Evolutionary conservation across 352 stramenopile species (phyloP).

Genomic region (Elongisporangium anandrum): DNA sequence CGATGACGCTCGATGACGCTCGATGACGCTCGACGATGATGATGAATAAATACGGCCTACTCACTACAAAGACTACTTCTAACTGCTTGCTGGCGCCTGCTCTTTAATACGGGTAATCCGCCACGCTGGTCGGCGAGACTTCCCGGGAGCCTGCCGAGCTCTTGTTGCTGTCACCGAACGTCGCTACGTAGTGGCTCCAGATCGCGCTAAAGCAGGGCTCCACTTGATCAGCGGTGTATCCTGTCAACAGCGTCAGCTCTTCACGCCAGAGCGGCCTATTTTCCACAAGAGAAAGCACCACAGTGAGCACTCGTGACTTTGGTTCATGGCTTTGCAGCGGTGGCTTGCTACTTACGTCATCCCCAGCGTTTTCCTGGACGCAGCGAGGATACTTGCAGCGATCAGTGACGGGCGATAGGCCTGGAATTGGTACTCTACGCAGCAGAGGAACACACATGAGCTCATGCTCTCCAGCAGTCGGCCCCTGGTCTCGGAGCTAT

Average conservation of each 20-base stretch:
- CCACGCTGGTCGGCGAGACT: slow-evolving; percentile 68
- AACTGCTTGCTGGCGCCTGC: neutral
- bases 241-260: slow-evolving; percentile 74
- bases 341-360: slow-evolving; percentile 33
- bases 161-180: slow-evolving; percentile 73
- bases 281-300: neutral
- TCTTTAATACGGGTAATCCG: slow-evolving; percentile 22
- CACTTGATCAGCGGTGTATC: slow-evolving; percentile 77
- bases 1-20: too few relatives aligned
- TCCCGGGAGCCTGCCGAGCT: slow-evolving; percentile 35
- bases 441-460: neutral
- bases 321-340: neutral
- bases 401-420: slow-evolving; percentile 80
- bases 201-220: slow-evolving; percentile 81
- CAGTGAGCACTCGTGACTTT: slow-evolving; percentile 1
- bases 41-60: neutral
- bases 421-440: slow-evolving; percentile 74
- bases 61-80: neutral
- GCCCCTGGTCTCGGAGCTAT: neutral
- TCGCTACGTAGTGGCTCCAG: slow-evolving; percentile 75
- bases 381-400: slow-evolving; percentile 69
- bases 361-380: slow-evolving; percentile 68
- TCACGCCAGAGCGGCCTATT: slow-evolving; percentile 72
- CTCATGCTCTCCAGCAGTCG: neutral
- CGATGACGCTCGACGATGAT: neutral